Conservation (phyloP, 352 stramenopile genomes). For the Pythium aphanidermatum region DNA sequence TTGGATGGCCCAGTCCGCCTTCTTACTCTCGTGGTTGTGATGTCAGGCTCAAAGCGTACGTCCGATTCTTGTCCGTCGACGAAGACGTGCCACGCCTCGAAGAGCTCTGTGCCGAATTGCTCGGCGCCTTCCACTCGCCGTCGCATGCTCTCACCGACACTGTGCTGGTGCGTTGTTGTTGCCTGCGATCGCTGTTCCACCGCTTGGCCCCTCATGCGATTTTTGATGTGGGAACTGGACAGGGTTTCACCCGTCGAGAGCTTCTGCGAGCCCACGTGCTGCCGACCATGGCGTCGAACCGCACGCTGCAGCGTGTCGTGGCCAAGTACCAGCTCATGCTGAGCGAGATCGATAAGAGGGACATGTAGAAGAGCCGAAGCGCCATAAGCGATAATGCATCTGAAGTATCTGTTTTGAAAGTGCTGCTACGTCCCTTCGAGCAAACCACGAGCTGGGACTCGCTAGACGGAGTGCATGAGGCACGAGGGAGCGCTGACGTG, state of each 20-base stretch:
- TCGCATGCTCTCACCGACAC: slow-evolving; percentile 6
- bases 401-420: no score
- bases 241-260: slow-evolving; percentile 69
- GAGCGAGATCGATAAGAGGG: slow-evolving; percentile 51
- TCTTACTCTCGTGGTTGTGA: not conserved
- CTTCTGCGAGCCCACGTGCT: slow-evolving; percentile 67
- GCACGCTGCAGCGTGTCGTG: slow-evolving; percentile 73
- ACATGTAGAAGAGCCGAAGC: no score
- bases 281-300: slow-evolving; percentile 74
- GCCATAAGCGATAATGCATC: no score
- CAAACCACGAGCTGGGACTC: no score
- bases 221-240: not conserved
- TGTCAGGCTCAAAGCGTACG: slow-evolving; percentile 73
- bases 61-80: slow-evolving; percentile 71
- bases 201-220: not conserved
- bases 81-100: slow-evolving; percentile 73
- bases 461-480: no score
- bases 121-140: slow-evolving; percentile 65
- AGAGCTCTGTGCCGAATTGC: slow-evolving; percentile 70
- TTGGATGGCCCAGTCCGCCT: not conserved
- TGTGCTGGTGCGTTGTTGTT: not conserved
- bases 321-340: slow-evolving; percentile 83
- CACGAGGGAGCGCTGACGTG: no score
- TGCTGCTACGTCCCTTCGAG: no score
- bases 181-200: no score